Base-by-base conservation (phyloP, 2,329 filamentous ascomycete species). In the Diaporthe amygdali region DNA sequence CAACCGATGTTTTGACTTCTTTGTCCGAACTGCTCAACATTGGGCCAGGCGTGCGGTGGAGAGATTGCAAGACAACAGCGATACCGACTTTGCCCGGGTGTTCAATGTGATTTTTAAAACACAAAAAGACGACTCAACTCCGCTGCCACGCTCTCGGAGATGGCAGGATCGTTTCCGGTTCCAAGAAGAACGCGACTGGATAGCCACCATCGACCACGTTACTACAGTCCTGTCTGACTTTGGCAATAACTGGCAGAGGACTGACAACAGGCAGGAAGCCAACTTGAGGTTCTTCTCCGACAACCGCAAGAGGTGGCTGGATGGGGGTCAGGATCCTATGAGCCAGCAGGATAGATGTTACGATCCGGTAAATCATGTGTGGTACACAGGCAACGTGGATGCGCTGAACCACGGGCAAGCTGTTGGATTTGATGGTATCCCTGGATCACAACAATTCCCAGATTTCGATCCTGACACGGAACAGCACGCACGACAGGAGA, bases 71-170 rank as follows among this genome's bases (percentile, higher is more conserved):
- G 69, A 68, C 46, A 25, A n/a, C 27, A 34, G 9, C 30, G 69
- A 71, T 25, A 47, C 54, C 46, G 69, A 71, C 37, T 71, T 71
- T 9, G 64, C 69, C 20, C 64, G 69, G 5, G 69, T 71, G n/a
- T 71, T 68, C 54, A 71, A 71, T n/a, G 41, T 68, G 9, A 71
- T 71, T 15, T 68, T 71, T 34, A 71, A 71, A 37, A 47, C 69
- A 10, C 64, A 34, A 6, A 54, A 41, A 17, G n/a, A 20, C 46
- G 61, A 71, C 39, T 9, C 2, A 1, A 56, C 30, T 1, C 54
- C n/a, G 34, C 22, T 68, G 2, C 52, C 69, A 7, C 46, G 37
- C 8, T 14, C 63, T 7, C 22, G 34, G 7, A 61, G 34, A 3
- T 71, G 69, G 69, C 64, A 68, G 64, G 37, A 15, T 20, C 69